phyloP scores from a whole-genome alignment of 106 monocot genomes.

The Cymbidium sinense region DNA sequence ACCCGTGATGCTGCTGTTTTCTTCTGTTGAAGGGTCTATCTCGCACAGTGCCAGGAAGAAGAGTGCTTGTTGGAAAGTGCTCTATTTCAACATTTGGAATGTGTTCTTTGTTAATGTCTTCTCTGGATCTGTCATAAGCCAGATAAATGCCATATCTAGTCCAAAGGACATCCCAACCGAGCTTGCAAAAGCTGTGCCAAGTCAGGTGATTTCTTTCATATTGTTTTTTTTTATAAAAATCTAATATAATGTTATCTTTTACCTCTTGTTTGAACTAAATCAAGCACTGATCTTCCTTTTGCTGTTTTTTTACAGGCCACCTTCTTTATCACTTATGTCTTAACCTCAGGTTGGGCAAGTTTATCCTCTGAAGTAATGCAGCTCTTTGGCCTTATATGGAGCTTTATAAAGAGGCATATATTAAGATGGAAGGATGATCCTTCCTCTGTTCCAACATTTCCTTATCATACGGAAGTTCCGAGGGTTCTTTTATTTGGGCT shows the following conservation, averaged over 20 bases:
- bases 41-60: constrained; percentile 80
- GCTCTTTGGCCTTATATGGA: constrained; percentile 65
- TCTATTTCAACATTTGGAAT: constrained; percentile 94
- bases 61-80: constrained; percentile 79
- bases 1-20: constrained; percentile 85
- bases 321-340: constrained; percentile 92
- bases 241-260: not conserved
- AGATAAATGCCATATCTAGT: constrained; percentile 63
- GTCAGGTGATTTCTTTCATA: constrained; percentile 47
- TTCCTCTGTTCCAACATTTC: constrained; percentile 65
- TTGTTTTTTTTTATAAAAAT: not conserved
- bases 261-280: not conserved
- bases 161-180: constrained; percentile 71
- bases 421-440: constrained; percentile 34
- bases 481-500: constrained; percentile 77
- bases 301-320: constrained; percentile 70
- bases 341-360: constrained; percentile 99
- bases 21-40: constrained; percentile 72
- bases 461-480: constrained; percentile 94
- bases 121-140: constrained; percentile 79
- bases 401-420: constrained; percentile 52
- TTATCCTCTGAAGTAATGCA: constrained; percentile 84
- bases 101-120: constrained; percentile 93
- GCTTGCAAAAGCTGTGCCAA: constrained; percentile 89
- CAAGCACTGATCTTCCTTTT: constrained; percentile 3